Evolutionary conservation across 768 basidiomycete species (phyloP), one percentile per base, ranked within the genome.

Genomic region (Lactifluus piperatus): DNA sequence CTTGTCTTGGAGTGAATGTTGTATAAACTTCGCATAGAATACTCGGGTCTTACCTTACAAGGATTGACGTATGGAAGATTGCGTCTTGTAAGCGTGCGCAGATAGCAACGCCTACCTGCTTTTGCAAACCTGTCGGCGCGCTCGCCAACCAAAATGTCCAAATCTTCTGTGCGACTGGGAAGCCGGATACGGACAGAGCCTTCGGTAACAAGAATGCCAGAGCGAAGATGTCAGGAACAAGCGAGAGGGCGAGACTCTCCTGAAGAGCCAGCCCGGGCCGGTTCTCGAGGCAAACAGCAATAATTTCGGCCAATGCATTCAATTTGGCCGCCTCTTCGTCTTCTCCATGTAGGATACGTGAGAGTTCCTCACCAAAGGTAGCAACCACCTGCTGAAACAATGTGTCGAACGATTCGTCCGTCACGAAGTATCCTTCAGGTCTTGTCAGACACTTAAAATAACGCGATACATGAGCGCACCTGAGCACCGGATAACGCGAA

Each of bases 201-300:
- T 65, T 66, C 1, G 83, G 78, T 3, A 81, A 51, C 30, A 86
- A 68, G 65, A 78, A 75, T 2, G 73, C 79, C 22, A 79, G 73
- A 8, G 81, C 61, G 64, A 80, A 83, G 6, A 83, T 56, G 48
- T 76, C 69, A 0, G 77, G 76, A 10, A 81, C 54, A 32, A 80
- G 58, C 1, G 64, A 66, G 18, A 50, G 47, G 18, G 36, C 48
- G 24, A 64, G 18, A 8, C 39, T 24, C 3, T 48, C 47, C 11
- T 60, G 14, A 18, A 51, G 32, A 13, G 22, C 50, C 1, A 47
- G 43, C 1, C 34, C 30, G 26, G 37, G 29, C 10, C 57, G 46
- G 16, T n/a, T 57, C 22, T 59, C 57, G 16, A 60, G 32, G 50
- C 64, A 63, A 29, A 51, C 44, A 14, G 58, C 27, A 9, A 64